phyloP scores from a whole-genome alignment of 192 early-diverging fungal genomes.

The Podila epicladia region DNA sequence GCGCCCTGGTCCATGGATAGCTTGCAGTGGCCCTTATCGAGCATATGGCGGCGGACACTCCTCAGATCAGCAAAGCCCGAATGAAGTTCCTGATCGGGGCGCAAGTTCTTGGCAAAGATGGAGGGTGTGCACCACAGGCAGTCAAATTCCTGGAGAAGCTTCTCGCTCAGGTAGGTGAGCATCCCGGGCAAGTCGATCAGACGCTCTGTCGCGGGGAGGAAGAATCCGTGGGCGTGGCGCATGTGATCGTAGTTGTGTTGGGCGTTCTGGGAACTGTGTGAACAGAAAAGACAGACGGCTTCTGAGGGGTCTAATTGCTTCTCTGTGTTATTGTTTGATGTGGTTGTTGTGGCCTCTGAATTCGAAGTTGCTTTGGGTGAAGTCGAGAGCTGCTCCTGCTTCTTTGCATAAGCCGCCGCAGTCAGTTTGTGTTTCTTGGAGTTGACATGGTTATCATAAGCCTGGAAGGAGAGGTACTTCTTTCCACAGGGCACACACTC shows the following conservation, averaged over 20 bases:
- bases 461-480: constrained; percentile 83
- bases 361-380: background rate
- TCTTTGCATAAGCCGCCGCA: constrained; percentile 35
- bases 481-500: constrained; percentile 60
- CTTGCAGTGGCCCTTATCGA: constrained; percentile 53
- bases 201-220: constrained; percentile 35
- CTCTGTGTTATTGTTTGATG: constrained; percentile 79
- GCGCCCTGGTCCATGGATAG: constrained; percentile 42
- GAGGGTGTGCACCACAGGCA: constrained; percentile 51
- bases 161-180: constrained; percentile 41
- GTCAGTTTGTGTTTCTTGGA: constrained; percentile 94
- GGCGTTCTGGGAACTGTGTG: constrained; percentile 63
- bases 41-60: constrained; percentile 45
- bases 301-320: constrained; percentile 70
- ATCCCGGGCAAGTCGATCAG: constrained; percentile 40
- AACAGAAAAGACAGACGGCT: constrained; percentile 93
- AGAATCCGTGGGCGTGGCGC: constrained; percentile 39
- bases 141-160: constrained; percentile 20
- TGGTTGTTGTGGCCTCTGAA: constrained; percentile 8
- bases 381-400: constrained; percentile 5
- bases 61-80: constrained; percentile 14
- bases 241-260: constrained; percentile 52
- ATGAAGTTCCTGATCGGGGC: constrained; percentile 38
- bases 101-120: constrained; percentile 30
- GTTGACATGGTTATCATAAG: constrained; percentile 86